phyloP scores from a whole-genome alignment of 306 rosid species.

The Albizia julibrissin region DNA sequence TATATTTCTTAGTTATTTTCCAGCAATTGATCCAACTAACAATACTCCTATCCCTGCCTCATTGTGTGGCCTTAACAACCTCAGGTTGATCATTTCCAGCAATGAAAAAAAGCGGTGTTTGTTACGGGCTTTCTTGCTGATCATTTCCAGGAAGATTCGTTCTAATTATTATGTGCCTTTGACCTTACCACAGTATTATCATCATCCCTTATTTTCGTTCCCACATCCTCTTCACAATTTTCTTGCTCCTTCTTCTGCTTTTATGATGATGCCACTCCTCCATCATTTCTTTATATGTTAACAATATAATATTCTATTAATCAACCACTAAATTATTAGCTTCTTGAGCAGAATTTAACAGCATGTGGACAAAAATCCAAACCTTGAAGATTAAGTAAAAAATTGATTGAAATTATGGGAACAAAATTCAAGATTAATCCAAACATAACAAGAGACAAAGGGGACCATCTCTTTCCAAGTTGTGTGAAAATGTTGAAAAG shows the following conservation, averaged over 20 bases:
- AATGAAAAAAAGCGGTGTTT: not conserved
- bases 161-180: not conserved
- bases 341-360: not conserved
- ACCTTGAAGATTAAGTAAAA: not conserved
- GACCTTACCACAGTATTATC: not conserved
- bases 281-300: not conserved
- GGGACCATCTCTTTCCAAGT: not conserved
- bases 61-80: not conserved
- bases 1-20: not conserved
- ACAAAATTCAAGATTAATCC: not conserved
- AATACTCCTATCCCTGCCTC: not conserved
- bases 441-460: not conserved
- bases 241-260: not conserved
- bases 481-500: not conserved
- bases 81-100: not conserved
- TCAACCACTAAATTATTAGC: not conserved
- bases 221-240: not conserved
- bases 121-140: not conserved
- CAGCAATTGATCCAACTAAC: not conserved
- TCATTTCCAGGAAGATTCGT: slow-evolving; percentile 15
- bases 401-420: not conserved
- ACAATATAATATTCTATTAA: not conserved
- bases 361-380: not conserved
- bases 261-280: not conserved
- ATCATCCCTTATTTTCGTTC: not conserved